A percentile compares a stretch with the other conserved stretches of the same genome.
Conservation (phyloP, 2,329 filamentous ascomycete species). For the Aureobasidium melanogenum region DNA sequence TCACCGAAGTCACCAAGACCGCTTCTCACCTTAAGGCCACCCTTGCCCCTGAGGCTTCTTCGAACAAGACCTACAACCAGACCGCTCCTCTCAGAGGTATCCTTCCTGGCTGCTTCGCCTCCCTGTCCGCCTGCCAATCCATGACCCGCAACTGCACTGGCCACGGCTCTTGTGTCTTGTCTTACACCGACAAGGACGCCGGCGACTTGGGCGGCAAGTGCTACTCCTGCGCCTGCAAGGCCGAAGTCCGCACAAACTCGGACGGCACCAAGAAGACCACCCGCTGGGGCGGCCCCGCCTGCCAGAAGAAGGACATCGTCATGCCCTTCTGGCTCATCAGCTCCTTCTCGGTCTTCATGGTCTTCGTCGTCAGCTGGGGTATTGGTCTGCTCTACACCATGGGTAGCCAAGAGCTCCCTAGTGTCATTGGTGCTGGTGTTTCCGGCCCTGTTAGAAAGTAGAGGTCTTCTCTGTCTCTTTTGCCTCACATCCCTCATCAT, state of each 20-base stretch:
- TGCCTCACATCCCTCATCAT: neutral
- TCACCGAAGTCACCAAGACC: slow-evolving; percentile 11
- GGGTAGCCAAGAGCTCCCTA: slow-evolving; percentile 79
- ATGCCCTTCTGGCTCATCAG: slow-evolving; percentile 81
- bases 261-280: slow-evolving; percentile 51
- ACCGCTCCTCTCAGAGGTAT: slow-evolving; percentile 37
- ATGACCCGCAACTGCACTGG: slow-evolving; percentile 72
- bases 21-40: slow-evolving; percentile 11
- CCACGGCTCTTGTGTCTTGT: slow-evolving; percentile 67
- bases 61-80: slow-evolving; percentile 21
- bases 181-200: slow-evolving; percentile 45
- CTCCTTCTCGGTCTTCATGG: slow-evolving; percentile 61
- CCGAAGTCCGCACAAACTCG: slow-evolving; percentile 43
- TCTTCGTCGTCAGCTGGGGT: slow-evolving; percentile 59
- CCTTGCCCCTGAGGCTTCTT: neutral
- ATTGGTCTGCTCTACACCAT: slow-evolving; percentile 75
- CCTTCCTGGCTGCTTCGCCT: slow-evolving; percentile 67
- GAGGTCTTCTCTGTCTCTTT: neutral
- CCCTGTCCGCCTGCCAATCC: slow-evolving; percentile 57
- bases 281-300: slow-evolving; percentile 76
- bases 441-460: slow-evolving; percentile 48
- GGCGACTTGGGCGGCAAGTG: slow-evolving; percentile 43
- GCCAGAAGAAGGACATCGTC: slow-evolving; percentile 87
- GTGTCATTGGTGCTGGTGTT: slow-evolving; percentile 93
- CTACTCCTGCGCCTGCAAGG: slow-evolving; percentile 69